phyloP scores from a whole-genome alignment of 192 early-diverging fungal genomes.

The Pecoramyces ruminantium region DNA sequence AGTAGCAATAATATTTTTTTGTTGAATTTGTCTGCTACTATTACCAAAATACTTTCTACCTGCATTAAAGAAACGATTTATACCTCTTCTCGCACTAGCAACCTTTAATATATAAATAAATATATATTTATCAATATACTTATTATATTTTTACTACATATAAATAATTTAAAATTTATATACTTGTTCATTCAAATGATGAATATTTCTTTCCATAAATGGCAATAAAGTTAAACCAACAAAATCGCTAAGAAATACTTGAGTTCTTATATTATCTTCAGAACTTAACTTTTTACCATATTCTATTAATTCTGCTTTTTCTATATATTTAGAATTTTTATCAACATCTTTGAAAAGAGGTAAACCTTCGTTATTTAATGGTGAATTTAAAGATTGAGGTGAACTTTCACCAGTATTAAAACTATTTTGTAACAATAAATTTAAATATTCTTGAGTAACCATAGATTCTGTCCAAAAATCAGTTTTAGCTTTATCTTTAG shows the following conservation, averaged over 20 bases:
- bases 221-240: constrained; percentile 63
- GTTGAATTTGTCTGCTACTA: constrained; percentile 17
- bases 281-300: not conserved
- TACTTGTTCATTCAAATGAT: constrained; percentile 74
- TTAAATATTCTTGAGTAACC: constrained; percentile 16
- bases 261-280: not conserved
- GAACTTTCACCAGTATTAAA: not conserved
- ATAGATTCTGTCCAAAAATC: constrained; percentile 7
- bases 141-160: no score
- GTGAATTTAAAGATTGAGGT: not conserved
- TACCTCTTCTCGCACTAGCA: constrained; percentile 62
- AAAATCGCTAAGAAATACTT: constrained; percentile 28
- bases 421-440: constrained; percentile 8
- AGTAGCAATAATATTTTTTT: constrained; percentile 4
- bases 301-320: constrained; percentile 12
- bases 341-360: not conserved
- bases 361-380: not conserved
- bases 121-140: no score
- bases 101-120: constrained; percentile 17
- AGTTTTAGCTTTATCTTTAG: not conserved
- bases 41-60: constrained; percentile 70
- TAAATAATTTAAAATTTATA: no score
- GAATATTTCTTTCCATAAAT: constrained; percentile 74
- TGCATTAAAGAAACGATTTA: constrained; percentile 74
- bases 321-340: constrained; percentile 10